Percentiles rank a stretch among this genome's conserved stretches.
Evolutionary conservation across 768 basidiomycete species (phyloP).

Genomic region (Hypholoma fasciculare): DNA sequence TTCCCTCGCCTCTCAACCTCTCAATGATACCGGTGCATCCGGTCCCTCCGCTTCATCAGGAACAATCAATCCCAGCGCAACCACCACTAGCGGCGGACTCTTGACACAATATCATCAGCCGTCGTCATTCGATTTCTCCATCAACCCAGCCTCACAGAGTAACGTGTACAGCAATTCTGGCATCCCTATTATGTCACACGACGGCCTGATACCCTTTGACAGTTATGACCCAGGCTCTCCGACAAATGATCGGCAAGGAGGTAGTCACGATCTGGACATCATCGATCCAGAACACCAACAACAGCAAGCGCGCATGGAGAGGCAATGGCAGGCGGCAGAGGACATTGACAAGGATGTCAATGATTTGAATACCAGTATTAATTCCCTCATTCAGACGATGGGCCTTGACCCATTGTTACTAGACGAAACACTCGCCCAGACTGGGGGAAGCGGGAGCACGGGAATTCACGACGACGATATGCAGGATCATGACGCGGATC

Average conservation of each 20-base stretch:
- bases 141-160: conserved; percentile 12
- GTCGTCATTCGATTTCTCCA: conserved; percentile 33
- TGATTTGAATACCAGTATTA: conserved; percentile 64
- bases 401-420: conserved; percentile 56
- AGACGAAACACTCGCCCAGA: conserved; percentile 9
- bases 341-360: conserved; percentile 77
- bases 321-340: conserved; percentile 56
- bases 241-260: conserved; percentile 1
- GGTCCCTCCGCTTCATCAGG: conserved; percentile 9
- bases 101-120: conserved; percentile 35
- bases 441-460: neutral
- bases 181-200: neutral
- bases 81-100: conserved; percentile 15
- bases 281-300: conserved; percentile 29
- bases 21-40: conserved; percentile 24
- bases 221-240: conserved; percentile 13
- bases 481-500: neutral
- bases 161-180: neutral
- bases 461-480: neutral
- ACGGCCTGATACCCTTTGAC: conserved; percentile 33
- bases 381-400: conserved; percentile 69
- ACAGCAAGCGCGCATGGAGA: conserved; percentile 42
- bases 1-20: conserved; percentile 37
- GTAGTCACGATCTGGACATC: neutral
- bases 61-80: conserved; percentile 19